Percentiles rank a stretch among this genome's conserved stretches.
Evolutionary conservation across 2,329 filamentous ascomycete species (phyloP).

Genomic region (Zymoseptoria crescenta): DNA sequence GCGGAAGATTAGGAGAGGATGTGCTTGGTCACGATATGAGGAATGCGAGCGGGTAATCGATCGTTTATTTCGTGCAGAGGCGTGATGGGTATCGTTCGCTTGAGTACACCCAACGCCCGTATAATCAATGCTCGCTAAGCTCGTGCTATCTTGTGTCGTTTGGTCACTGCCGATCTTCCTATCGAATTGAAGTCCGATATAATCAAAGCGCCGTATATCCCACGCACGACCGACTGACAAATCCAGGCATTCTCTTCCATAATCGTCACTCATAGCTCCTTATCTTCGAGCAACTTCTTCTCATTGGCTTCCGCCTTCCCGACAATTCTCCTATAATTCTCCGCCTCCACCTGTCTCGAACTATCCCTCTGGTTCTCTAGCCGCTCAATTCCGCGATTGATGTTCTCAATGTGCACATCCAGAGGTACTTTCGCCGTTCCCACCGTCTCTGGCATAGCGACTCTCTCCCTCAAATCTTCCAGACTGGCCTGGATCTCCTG

Average conservation of each 20-base stretch:
- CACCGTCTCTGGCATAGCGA: slow-evolving; percentile 57
- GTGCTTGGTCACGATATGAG: not conserved
- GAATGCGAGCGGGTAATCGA: not conserved
- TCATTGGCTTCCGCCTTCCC: slow-evolving; percentile 15
- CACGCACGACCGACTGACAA: not conserved
- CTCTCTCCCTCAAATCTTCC: slow-evolving; percentile 62
- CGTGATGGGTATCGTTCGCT: not conserved
- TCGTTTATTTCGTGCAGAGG: not conserved
- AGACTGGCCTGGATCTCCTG: slow-evolving; percentile 64
- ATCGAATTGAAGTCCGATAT: not conserved
- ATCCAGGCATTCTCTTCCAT: not conserved
- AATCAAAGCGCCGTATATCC: not conserved
- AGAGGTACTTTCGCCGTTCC: slow-evolving; percentile 53
- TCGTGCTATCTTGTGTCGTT: not conserved
- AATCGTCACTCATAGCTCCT: slow-evolving; percentile 6
- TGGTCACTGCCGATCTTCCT: not conserved
- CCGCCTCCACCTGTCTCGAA: slow-evolving; percentile 23
- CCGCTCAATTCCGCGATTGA: slow-evolving; percentile 63
- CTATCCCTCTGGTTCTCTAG: slow-evolving; percentile 57
- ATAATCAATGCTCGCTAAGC: not conserved
- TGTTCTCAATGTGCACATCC: slow-evolving; percentile 66
- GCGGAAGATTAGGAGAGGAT: not conserved
- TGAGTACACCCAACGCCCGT: not conserved
- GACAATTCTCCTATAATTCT: slow-evolving; percentile 21
- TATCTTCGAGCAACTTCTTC: slow-evolving; percentile 13